These are phyloP conservation scores for Nepenthes mirabilis DNA, from an alignment of 148 eudicot species.

Conservation along the genomic window DNA sequence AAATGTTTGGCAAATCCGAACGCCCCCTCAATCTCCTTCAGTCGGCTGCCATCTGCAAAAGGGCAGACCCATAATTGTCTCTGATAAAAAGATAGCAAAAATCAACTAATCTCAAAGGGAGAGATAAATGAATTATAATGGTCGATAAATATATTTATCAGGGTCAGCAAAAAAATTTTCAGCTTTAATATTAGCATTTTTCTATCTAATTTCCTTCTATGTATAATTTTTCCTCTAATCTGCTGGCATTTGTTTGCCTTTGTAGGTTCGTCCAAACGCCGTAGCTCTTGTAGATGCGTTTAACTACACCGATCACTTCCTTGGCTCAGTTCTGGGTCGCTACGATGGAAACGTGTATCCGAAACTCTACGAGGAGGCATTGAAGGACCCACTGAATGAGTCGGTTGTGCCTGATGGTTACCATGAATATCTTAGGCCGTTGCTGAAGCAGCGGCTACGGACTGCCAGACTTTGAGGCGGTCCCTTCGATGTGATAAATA, in stretches of 20 bases:
- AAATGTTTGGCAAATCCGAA: too few species aligned
- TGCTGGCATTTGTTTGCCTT: not conserved
- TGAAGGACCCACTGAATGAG: conserved; percentile 84
- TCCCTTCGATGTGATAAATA: too few species aligned
- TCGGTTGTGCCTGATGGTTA: conserved; percentile 72
- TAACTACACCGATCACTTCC: conserved; percentile 91
- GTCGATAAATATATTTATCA: too few species aligned
- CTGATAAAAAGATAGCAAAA: too few species aligned
- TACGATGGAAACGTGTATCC: conserved; percentile 94
- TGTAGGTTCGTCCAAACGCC: conserved; percentile 81
- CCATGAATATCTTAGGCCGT: conserved; percentile 57
- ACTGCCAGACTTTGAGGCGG: conserved; percentile 36
- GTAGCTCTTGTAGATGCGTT: conserved; percentile 83
- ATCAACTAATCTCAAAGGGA: too few species aligned
- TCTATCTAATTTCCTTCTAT: not conserved
- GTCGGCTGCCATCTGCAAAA: too few species aligned
- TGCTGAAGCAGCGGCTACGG: conserved; percentile 66
- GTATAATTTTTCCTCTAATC: not conserved
- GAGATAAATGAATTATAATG: too few species aligned
- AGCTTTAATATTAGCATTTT: too few species aligned
- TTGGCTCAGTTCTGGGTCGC: conserved; percentile 76
- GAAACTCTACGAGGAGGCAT: conserved; percentile 83
- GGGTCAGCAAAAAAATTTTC: too few species aligned
- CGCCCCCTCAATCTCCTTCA: too few species aligned
- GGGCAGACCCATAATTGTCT: too few species aligned